Evolutionary conservation across 2,329 filamentous ascomycete genomes (phyloP), one percentile per base, ranked within the genome.

Genomic region (Lasiodiplodia hormozganensis): DNA sequence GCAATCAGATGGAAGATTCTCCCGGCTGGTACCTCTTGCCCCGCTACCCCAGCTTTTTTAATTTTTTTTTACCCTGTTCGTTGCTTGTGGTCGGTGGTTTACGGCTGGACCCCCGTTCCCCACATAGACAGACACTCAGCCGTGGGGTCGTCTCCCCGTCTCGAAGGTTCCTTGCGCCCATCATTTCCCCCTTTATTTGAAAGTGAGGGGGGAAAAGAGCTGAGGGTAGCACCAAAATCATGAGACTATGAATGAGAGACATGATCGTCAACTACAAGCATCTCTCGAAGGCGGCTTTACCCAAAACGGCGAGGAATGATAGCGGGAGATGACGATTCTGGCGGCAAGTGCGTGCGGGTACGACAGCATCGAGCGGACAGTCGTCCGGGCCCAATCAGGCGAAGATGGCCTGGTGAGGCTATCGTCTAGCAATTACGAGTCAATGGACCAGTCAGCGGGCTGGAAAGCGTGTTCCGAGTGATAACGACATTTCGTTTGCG

Each of bases 381-480:
- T n/a, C 8, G n/a, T 47, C 43, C 43, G 43, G 18, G n/a, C n/a
- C n/a, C 11, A n/a, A 47, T 47, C n/a, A 47, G 43, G n/a, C 7
- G 16, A n/a, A n/a, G 18, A 47, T n/a, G 43, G 23, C 4, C n/a
- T 28, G 49, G 2, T 4, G 14, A 52, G 11, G 14, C 49, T 52
- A 23, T 5, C 4, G n/a, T 28, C 28, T n/a, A n/a, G 53, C 16
- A 28, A 36, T 21, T 40, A 43, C 34, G 54, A 25, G n/a, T 43
- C 36, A 40, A 38, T 16, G 11, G 11, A 10, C 36, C 57, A 62
- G 38, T 62, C 18, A 49, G 57, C 3, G 40, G 2, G 40, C 38
- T 62, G 58, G 58, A 62, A 62, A 62, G 40, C 28, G 40, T n/a
- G 58, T 62, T 62, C 58, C 58, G 58, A 6, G n/a, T 47, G 57